These are phyloP conservation scores for Lotmaria passim DNA, from an alignment of 208 protist genomes.

Conservation along the genomic window DNA sequence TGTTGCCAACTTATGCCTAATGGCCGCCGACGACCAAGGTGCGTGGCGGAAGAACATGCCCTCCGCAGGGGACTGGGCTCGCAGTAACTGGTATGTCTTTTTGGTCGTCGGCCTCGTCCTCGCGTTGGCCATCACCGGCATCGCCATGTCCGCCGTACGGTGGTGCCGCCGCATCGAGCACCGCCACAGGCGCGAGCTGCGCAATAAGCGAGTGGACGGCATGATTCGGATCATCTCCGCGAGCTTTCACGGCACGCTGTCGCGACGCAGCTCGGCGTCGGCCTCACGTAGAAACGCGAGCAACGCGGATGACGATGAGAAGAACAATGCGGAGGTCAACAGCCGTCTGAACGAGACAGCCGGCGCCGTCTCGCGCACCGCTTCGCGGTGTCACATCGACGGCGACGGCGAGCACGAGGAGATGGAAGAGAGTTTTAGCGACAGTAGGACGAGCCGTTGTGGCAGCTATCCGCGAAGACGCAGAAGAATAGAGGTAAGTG, in stretches of 20 bases:
- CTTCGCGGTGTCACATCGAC: neutral
- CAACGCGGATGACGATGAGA: neutral
- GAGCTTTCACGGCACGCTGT: slow-evolving; percentile 17
- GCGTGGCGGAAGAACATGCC: slow-evolving; percentile 18
- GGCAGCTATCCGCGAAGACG: too few relatives aligned
- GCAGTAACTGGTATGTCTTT: slow-evolving; percentile 28
- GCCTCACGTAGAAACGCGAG: neutral
- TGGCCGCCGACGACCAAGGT: slow-evolving; percentile 1
- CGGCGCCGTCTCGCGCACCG: neutral
- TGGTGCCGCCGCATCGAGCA: slow-evolving; percentile 19
- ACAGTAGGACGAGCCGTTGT: too few relatives aligned
- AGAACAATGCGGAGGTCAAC: neutral
- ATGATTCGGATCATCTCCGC: slow-evolving; percentile 18
- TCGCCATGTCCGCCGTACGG: slow-evolving; percentile 16
- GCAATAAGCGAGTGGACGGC: slow-evolving; percentile 26
- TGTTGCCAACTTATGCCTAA: neutral
- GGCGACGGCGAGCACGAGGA: neutral
- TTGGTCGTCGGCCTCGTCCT: slow-evolving; percentile 10
- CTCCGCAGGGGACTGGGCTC: slow-evolving; percentile 16
- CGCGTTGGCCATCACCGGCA: slow-evolving; percentile 10
- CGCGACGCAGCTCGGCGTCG: neutral
- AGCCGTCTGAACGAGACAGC: neutral
- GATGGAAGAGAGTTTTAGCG: neutral
- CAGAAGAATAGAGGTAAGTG: neutral
- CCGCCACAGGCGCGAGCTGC: slow-evolving; percentile 9